Base-by-base conservation (phyloP, 768 basidiomycete genomes). In the Clitopilus passeckerianus region DNA sequence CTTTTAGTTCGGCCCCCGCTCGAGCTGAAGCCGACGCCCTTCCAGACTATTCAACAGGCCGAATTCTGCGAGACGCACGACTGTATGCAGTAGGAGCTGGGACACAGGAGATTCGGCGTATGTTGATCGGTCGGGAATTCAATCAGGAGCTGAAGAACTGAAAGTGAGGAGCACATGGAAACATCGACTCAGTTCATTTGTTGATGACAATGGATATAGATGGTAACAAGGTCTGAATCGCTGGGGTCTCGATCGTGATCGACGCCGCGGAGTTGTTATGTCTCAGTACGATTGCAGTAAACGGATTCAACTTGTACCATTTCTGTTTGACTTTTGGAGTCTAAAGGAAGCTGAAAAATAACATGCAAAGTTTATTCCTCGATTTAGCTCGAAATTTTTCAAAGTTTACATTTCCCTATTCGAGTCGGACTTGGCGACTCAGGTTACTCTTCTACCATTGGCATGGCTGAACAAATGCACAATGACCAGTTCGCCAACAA, bases 51-150 rank as follows among this genome's bases (percentile, higher is more conserved):
- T 91, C 93, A 3, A 83, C 88, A 65, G 95, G 93, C 15, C 86
- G 95, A 33, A 84, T 95, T 64, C 75, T 97, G 50, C 83, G 95
- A 53, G 95, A 98, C 69, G 82, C 95, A 15, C 78, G 93, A 64
- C 73, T 98, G 44, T 98, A 97, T 70, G 87, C 91, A 23, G 94
- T 98, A 60, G 95, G 95, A 24, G 95, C 95, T n/a, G 95, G 95
- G 16, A 95, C 95, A 22, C 95, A 97, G 71, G 95, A 96, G 77
- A 95, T 97, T 57, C 77, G 95, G 64, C 81, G 95, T 59, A 95
- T 95, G 93, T 74, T 96, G 60, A 96, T 97, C 59, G 95, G 95
- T 33, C 80, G 95, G 61, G 95, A 93, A 69, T 95, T 97, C 74
- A 97, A 95, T 68, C 78, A 87, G 61, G 80, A 91, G 68, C 74